Conservation (phyloP, 495 filamentous ascomycete genomes). For the Pseudotulostoma volvatum region DNA sequence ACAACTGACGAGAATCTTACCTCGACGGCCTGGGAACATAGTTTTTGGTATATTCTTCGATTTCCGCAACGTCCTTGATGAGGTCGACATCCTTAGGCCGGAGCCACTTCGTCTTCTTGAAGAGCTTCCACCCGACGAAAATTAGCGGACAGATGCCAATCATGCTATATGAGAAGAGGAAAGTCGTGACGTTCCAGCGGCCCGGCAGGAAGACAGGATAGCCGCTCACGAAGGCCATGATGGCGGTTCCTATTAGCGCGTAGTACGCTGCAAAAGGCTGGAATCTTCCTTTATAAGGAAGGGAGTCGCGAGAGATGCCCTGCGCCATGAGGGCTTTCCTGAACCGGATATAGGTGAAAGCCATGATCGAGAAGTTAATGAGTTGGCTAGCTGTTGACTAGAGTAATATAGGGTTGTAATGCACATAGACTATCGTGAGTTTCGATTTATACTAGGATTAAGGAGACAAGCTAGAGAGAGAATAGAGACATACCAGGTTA, state of each 20-base stretch:
- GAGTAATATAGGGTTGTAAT: no score
- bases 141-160: conserved; percentile 28
- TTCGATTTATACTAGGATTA: no score
- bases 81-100: conserved; percentile 28
- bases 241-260: conserved; percentile 18
- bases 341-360: conserved; percentile 33
- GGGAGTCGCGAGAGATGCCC: conserved; percentile 14
- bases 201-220: conserved; percentile 17
- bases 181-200: conserved; percentile 11
- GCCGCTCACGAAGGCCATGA: conserved; percentile 16
- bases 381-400: conserved; percentile 21
- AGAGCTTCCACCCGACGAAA: conserved; percentile 38
- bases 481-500: no score
- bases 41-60: conserved; percentile 56
- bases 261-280: conserved; percentile 22
- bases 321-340: conserved; percentile 17
- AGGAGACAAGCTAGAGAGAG: no score
- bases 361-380: conserved; percentile 29
- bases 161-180: conserved; percentile 28
- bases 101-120: conserved; percentile 31
- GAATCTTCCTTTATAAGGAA: conserved; percentile 17
- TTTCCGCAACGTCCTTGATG: no score
- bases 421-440: no score
- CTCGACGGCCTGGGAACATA: conserved; percentile 41
- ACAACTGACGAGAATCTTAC: no score